A percentile compares a stretch with the other conserved stretches of the same genome.
Conservation (phyloP, 2,329 filamentous ascomycete species). For the Elsinoe fawcettii region DNA sequence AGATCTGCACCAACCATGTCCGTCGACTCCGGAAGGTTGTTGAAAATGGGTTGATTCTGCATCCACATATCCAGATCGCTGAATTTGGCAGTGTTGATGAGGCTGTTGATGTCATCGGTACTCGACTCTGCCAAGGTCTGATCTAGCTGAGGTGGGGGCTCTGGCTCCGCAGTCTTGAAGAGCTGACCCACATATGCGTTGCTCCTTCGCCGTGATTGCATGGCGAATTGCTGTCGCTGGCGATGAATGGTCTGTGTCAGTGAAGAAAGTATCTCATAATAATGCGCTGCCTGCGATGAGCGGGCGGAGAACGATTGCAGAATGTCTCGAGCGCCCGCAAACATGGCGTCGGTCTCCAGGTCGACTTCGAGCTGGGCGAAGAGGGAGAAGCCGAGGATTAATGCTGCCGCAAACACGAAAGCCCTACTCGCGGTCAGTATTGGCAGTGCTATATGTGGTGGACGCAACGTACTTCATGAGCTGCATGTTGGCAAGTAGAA, state of each 20-base stretch:
- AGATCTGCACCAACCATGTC: constrained; percentile 2
- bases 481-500: constrained; percentile 50
- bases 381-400: constrained; percentile 50
- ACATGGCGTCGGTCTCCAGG: constrained; percentile 42
- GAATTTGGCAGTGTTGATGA: background rate
- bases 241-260: constrained; percentile 14
- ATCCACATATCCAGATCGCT: constrained; percentile 11
- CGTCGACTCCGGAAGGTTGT: background rate
- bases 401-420: constrained; percentile 49
- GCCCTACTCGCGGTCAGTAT: constrained; percentile 32
- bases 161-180: background rate
- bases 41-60: background rate
- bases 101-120: background rate
- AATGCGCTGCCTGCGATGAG: constrained; percentile 51
- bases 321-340: constrained; percentile 44
- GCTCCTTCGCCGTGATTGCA: background rate
- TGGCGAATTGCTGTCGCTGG: constrained; percentile 6
- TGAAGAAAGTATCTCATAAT: constrained; percentile 46
- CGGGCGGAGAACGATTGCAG: constrained; percentile 42
- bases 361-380: constrained; percentile 44
- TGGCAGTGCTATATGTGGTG: background rate
- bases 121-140: background rate
- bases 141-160: background rate
- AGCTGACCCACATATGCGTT: constrained; percentile 9
- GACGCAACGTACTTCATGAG: constrained; percentile 46